phyloP scores from a whole-genome alignment of 495 filamentous ascomycete genomes.

The Hypoxylon intermedium region DNA sequence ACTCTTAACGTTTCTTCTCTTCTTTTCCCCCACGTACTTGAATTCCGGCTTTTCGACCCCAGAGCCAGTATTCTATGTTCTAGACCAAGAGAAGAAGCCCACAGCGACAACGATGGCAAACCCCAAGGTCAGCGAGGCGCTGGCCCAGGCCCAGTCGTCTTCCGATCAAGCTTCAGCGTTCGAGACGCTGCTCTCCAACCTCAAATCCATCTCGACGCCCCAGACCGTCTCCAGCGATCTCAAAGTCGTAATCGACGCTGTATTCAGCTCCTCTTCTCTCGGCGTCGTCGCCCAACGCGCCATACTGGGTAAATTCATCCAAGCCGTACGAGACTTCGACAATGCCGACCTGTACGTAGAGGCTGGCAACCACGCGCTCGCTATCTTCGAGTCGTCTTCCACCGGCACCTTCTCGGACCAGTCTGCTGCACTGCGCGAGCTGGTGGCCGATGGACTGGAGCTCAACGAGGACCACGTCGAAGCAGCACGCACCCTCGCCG shows the following conservation, averaged over 20 bases:
- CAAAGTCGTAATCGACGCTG: slow-evolving; percentile 69
- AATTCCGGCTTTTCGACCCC: neutral
- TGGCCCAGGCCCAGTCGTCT: slow-evolving; percentile 61
- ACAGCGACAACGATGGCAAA: slow-evolving; percentile 30
- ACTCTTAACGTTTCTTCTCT: neutral
- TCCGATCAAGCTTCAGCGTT: slow-evolving; percentile 65
- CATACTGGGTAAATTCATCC: slow-evolving; percentile 72
- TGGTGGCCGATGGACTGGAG: slow-evolving; percentile 85
- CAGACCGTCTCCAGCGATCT: slow-evolving; percentile 68
- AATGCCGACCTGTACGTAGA: slow-evolving; percentile 68
- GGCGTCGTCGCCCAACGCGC: slow-evolving; percentile 78
- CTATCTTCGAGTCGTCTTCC: slow-evolving; percentile 56
- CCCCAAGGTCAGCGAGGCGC: slow-evolving; percentile 55
- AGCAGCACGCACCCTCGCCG: slow-evolving; percentile 78
- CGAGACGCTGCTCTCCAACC: slow-evolving; percentile 68
- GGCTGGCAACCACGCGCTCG: slow-evolving; percentile 72
- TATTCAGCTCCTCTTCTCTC: slow-evolving; percentile 67
- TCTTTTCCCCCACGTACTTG: neutral
- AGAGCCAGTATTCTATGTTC: neutral
- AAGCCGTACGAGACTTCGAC: slow-evolving; percentile 61
- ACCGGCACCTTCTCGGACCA: slow-evolving; percentile 78
- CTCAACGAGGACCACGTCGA: slow-evolving; percentile 77
- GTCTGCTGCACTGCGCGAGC: slow-evolving; percentile 78
- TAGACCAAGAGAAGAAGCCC: neutral
- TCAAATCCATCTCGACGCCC: slow-evolving; percentile 63